Base-by-base conservation (phyloP, 108 stramenopile genomes). In the Schizochytrium sp. region DNA sequence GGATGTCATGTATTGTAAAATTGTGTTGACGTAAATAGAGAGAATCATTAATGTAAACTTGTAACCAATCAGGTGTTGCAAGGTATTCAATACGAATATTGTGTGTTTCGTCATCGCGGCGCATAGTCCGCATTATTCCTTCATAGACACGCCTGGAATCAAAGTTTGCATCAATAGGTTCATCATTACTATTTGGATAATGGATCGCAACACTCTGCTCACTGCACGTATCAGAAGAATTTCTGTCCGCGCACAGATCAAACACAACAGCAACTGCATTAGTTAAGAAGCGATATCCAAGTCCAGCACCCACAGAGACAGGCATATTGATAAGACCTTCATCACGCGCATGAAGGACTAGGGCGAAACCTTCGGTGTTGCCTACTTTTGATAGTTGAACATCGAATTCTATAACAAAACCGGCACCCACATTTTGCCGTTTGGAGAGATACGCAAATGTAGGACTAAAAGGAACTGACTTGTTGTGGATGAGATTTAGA, bases 281-380 rank as follows among this genome's bases (percentile, higher is more conserved):
- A n/a, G 47, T 55, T 7, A 83, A 40, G 76, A 49, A 55, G 47
- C 76, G 76, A 40, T 55, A 83, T 10, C 53, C 53, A 53, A 83
- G 76, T n/a, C 50, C 76, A 1, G 15, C 2, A 1, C 76, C 76
- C 0, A 53, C 55, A 2, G 76, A 83, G 45, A 42, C 47, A 0
- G 76, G 76, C 76, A 83, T 17, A 83, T 83, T 40, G 0, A 38
- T 4, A 40, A 83, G 76, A 28, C 76, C 76, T n/a, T 83, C 76
- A 15, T 10, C 17, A 1, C 76, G 76, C 10, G 49, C 53, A 55
- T 83, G 76, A n/a, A 83, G 76, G 5, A 83, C 76, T 47, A 83
- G 53, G 15, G 76, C 76, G 28, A 83, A 83, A 3, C 76, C 76
- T 42, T 83, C 76, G 47, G 45, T 49, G 0, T 55, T 7, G 13